phyloP scores from a whole-genome alignment of 345 rosid genomes.

The Mercurialis annua region DNA sequence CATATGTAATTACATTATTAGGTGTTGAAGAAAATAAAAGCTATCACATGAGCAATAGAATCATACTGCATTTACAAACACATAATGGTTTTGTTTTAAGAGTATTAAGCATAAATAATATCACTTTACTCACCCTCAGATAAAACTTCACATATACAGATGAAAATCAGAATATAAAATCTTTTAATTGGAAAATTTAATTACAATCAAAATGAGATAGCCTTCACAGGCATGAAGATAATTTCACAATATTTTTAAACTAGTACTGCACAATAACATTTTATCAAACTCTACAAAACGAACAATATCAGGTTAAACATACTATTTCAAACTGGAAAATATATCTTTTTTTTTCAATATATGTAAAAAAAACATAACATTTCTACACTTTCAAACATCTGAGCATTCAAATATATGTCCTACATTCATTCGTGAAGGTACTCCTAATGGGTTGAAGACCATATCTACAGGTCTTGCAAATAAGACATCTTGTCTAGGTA shows the following conservation, averaged over 20 bases:
- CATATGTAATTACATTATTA: too few species aligned
- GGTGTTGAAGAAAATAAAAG: too few species aligned
- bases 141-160: not conserved
- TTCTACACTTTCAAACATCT: too few species aligned
- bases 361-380: too few species aligned
- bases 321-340: too few species aligned
- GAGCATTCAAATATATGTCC: not conserved
- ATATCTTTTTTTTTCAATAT: too few species aligned
- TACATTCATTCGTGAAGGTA: not conserved
- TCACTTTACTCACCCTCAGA: too few species aligned
- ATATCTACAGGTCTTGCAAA: conserved; percentile 13
- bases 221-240: not conserved
- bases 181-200: not conserved
- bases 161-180: not conserved
- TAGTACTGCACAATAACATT: not conserved
- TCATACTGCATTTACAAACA: not conserved
- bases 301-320: not conserved
- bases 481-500: conserved; percentile 12
- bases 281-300: not conserved
- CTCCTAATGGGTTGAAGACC: conserved; percentile 5
- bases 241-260: not conserved
- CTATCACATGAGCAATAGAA: not conserved
- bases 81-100: not conserved
- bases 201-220: not conserved
- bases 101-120: not conserved